Evolutionary conservation across 352 stramenopile genomes (phyloP).

Genomic region (Phytophthora litchii): DNA sequence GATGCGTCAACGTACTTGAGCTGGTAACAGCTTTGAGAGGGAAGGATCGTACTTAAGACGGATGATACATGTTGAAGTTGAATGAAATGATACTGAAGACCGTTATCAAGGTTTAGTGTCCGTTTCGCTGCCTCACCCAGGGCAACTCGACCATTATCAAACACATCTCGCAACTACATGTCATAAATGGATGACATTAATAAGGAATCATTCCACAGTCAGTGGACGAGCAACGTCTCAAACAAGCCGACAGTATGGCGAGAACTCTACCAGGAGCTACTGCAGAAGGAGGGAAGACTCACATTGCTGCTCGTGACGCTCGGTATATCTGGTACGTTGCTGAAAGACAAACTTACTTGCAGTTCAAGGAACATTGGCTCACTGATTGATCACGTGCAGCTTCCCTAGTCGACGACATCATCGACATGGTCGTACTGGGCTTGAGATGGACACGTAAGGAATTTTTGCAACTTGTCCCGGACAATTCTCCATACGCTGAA

Average conservation of each 20-base stretch:
- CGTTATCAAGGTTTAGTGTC: background rate
- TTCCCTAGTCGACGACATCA: constrained; percentile 55
- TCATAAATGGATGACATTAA: constrained; percentile 9
- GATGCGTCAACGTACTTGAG: constrained; percentile 32
- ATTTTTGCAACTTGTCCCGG: constrained; percentile 14
- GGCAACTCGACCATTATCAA: no score
- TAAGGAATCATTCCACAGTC: constrained; percentile 29
- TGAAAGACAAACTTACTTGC: no score
- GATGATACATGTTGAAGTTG: constrained; percentile 27
- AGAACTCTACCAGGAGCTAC: constrained; percentile 36
- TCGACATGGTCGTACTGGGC: constrained; percentile 27
- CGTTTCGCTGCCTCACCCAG: constrained; percentile 2
- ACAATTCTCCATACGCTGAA: constrained; percentile 22
- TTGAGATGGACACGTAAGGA: constrained; percentile 40
- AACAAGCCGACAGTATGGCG: constrained; percentile 42
- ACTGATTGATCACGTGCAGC: constrained; percentile 29
- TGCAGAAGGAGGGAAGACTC: constrained; percentile 60
- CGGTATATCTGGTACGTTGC: constrained; percentile 49
- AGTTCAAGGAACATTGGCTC: background rate
- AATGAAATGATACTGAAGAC: no score
- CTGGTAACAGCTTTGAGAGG: constrained; percentile 21
- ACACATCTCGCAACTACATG: no score
- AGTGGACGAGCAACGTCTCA: constrained; percentile 51
- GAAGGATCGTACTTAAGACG: constrained; percentile 18
- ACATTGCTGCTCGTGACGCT: constrained; percentile 58